phyloP scores from a whole-genome alignment of 176 grass and related monocot species.

The Oryza glumipatula region DNA sequence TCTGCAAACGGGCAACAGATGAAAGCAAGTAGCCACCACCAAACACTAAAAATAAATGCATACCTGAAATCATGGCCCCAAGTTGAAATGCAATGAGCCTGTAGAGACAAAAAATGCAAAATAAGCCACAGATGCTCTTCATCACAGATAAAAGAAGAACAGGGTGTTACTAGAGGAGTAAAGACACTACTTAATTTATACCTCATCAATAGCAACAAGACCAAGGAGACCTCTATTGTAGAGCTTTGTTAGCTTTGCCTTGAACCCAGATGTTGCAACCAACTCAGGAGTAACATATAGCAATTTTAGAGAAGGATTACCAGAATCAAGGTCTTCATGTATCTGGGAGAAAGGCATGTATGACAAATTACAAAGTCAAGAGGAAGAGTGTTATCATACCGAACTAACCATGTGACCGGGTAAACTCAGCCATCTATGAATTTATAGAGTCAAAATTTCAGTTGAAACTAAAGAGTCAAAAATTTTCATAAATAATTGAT shows the following conservation, averaged over 20 bases:
- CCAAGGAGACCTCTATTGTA: conserved; percentile 78
- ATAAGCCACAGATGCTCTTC: conserved; percentile 24
- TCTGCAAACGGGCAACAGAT: conserved; percentile 14
- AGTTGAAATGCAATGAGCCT: conserved; percentile 96
- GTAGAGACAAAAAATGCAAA: conserved; percentile 32
- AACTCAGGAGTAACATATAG: conserved; percentile 97
- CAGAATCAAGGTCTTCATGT: conserved; percentile 85
- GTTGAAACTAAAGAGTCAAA: not conserved
- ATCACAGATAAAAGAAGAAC: conserved; percentile 32
- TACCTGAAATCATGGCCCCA: conserved; percentile 99
- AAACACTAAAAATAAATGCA: conserved; percentile 20
- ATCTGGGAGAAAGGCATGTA: conserved; percentile 57
- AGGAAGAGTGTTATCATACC: not conserved
- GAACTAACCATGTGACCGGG: not conserved
- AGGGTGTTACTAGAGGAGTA: conserved; percentile 27
- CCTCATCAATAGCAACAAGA: conserved; percentile 91
- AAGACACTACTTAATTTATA: conserved; percentile 41
- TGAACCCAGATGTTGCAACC: conserved; percentile 79
- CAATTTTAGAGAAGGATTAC: conserved; percentile 80
- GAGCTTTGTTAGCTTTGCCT: conserved; percentile 79
- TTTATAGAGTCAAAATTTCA: not conserved
- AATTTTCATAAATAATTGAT: not conserved
- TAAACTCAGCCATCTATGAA: not conserved
- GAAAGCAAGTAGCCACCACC: conserved; percentile 17
- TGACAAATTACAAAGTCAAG: conserved; percentile 13